A percentile compares a stretch with the other conserved stretches of the same genome.
These are phyloP conservation scores for Cordyceps militaris DNA, from an alignment of 2,329 filamentous ascomycete species.

Conservation along the genomic window DNA sequence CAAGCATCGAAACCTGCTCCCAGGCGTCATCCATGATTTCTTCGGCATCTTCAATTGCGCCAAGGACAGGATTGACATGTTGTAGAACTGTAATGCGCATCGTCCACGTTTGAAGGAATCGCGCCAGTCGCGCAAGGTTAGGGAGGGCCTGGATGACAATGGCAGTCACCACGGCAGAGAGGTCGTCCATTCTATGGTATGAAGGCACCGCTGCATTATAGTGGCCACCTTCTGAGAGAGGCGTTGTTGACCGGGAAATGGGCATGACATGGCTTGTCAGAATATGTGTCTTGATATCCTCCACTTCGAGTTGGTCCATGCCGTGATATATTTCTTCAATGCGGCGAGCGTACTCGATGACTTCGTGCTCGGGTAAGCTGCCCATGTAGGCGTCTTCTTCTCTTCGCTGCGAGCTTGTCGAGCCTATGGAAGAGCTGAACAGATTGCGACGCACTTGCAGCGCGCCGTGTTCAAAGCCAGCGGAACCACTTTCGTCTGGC, in stretches of 20 bases:
- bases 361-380: slow-evolving; percentile 57
- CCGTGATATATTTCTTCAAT: slow-evolving; percentile 66
- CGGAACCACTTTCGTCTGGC: slow-evolving; percentile 41
- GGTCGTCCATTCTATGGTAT: slow-evolving; percentile 74
- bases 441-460: slow-evolving; percentile 29
- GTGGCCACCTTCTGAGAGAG: slow-evolving; percentile 25
- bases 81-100: slow-evolving; percentile 68
- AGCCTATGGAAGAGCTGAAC: slow-evolving; percentile 19
- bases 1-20: slow-evolving; percentile 45
- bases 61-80: slow-evolving; percentile 62
- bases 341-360: slow-evolving; percentile 62
- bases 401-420: slow-evolving; percentile 14
- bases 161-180: slow-evolving; percentile 83
- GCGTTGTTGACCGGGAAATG: slow-evolving; percentile 33
- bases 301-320: slow-evolving; percentile 64
- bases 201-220: slow-evolving; percentile 21
- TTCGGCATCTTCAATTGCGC: slow-evolving; percentile 59
- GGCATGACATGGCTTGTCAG: slow-evolving; percentile 69
- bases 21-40: slow-evolving; percentile 59
- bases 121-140: slow-evolving; percentile 64
- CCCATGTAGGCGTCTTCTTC: slow-evolving; percentile 52
- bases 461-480: slow-evolving; percentile 47
- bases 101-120: slow-evolving; percentile 71
- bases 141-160: slow-evolving; percentile 87
- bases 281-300: slow-evolving; percentile 86